Evolutionary conservation across 2,329 filamentous ascomycete species (phyloP), one percentile per base, ranked within the genome.

Genomic region (Fusarium neocosmosporiellum): DNA sequence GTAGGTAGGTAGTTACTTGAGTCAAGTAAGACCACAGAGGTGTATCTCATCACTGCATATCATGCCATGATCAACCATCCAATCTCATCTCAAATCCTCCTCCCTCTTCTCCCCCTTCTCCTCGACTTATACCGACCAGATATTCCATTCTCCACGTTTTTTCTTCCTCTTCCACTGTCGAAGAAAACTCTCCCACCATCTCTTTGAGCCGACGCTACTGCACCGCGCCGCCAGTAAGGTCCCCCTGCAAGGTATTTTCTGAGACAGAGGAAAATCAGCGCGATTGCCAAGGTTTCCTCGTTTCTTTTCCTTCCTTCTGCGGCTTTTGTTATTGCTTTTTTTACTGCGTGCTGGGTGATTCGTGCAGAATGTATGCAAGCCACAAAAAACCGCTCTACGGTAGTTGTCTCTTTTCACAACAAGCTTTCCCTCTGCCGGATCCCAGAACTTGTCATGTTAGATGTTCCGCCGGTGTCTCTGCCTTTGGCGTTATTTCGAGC

Each of bases 371-470:
- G 31, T 11, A 53, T 63, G 48, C 46, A 63, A 63, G 37, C 39
- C 39, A 59, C 55, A 24, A 29, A 29, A 37, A 37, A 41, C 31
- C n/a, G 59, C 46, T 43, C 33, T 63, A 46, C 57, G 59, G 54
- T 66, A 72, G 71, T 76, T 73, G 46, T 73, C 73, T 76, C 73
- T 76, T 76, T 59, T 67, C 71, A 57, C 66, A 55, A 33, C 39
- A 37, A 22, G 46, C 27, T 36, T 63, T 36, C 59, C 65, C 33
- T 53, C n/a, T 62, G 48, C 48, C 48, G 48, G 27, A 31, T 18
- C 27, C 48, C 27, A 16, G 48, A 8, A 8, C 27, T 33, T 46
- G 48, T 43, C 53, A 37, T 55, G 22, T 33, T 39, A 24, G 31
- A 39, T 27, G 43, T 54, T 27, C n/a, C n/a, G 39, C 5, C 27